Percentiles rank a stretch among this genome's conserved stretches.
Evolutionary conservation across 768 basidiomycete genomes (phyloP).

Genomic region (Rhodocollybia butyracea): DNA sequence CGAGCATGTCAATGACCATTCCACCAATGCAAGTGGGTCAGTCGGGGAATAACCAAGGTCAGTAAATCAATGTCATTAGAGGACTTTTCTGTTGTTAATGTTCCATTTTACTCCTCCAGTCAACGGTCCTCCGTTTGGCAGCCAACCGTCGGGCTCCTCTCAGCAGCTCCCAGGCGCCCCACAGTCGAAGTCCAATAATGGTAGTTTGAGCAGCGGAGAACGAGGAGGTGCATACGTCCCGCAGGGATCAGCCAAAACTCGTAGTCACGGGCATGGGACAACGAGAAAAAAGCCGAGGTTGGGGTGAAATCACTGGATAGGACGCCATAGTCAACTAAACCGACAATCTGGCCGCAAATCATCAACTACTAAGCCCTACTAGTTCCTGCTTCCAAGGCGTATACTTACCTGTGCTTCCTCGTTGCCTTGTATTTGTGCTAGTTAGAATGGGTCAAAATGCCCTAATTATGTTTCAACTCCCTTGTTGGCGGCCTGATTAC

Average conservation of each 20-base stretch:
- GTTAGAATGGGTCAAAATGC: too few species aligned
- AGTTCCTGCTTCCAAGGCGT: too few species aligned
- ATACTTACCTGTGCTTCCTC: too few species aligned
- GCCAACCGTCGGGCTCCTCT: neutral
- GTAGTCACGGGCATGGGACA: neutral
- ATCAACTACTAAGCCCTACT: too few species aligned
- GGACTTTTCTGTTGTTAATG: neutral
- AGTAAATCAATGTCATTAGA: neutral
- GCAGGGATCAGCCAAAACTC: neutral
- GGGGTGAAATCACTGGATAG: neutral
- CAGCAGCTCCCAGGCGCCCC: neutral
- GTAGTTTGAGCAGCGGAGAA: neutral
- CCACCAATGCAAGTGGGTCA: neutral
- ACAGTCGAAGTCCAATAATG: neutral
- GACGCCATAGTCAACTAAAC: too few species aligned
- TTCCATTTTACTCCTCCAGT: neutral
- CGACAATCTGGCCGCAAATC: too few species aligned
- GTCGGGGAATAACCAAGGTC: neutral
- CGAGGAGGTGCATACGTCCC: neutral
- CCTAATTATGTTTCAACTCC: too few species aligned
- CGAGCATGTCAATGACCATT: constrained; percentile 21
- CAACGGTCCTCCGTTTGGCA: neutral
- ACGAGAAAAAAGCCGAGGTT: constrained; percentile 1
- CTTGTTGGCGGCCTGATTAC: too few species aligned
- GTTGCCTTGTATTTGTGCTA: too few species aligned